phyloP scores from a whole-genome alignment of 345 rosid genomes.

The Moricandia arvensis region DNA sequence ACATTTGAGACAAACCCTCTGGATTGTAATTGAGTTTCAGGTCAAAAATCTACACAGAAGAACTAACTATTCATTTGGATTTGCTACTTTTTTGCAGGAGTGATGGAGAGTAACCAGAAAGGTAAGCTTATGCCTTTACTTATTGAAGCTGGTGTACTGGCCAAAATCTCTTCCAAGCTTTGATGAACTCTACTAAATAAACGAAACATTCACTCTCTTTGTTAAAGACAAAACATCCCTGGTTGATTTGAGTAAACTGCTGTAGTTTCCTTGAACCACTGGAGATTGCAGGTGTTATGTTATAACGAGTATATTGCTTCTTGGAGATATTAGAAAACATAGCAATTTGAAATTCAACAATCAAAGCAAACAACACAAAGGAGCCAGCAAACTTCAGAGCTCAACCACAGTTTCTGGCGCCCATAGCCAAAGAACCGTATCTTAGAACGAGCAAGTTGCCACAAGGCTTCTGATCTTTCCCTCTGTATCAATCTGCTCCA shows the following conservation, averaged over 20 bases:
- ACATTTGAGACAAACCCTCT: not conserved
- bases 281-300: not conserved
- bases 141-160: constrained; percentile 53
- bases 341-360: not conserved
- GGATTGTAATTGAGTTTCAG: not conserved
- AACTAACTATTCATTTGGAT: not conserved
- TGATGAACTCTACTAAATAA: constrained; percentile 28
- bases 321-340: not conserved
- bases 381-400: not conserved
- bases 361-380: not conserved
- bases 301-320: not conserved
- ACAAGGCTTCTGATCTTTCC: constrained; percentile 41
- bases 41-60: not conserved
- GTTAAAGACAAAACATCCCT: not conserved
- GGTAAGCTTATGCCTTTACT: constrained; percentile 61
- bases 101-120: constrained; percentile 46
- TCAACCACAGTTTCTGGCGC: constrained; percentile 35
- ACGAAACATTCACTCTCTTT: not conserved
- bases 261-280: no score
- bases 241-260: no score
- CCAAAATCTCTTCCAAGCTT: constrained; percentile 44
- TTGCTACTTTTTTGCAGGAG: constrained; percentile 40
- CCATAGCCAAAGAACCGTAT: constrained; percentile 70
- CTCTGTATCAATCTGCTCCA: constrained; percentile 87
- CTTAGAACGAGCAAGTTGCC: constrained; percentile 91